Percentiles rank a stretch among this genome's conserved stretches.
Conservation (phyloP, 148 eudicot genomes). For the Oxyria digyna region DNA sequence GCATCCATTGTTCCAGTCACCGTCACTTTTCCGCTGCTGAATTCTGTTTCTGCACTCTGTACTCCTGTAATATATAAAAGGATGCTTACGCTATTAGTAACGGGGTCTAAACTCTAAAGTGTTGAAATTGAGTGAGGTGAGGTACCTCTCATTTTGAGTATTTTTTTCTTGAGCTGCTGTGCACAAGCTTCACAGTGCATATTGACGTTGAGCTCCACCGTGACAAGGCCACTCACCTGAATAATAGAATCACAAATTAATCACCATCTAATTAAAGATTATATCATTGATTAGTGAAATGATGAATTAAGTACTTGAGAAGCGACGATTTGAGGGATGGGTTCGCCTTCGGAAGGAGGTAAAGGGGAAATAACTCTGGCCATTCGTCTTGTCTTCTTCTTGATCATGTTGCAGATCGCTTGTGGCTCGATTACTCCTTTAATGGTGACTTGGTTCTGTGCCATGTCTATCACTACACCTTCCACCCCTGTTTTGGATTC, state of each 20-base stretch:
- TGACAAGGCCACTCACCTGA: conserved; percentile 63
- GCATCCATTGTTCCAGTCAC: conserved; percentile 93
- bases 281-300: neutral
- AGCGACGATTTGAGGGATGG: conserved; percentile 58
- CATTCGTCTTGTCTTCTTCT: conserved; percentile 65
- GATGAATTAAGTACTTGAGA: conserved; percentile 46
- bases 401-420: conserved; percentile 50
- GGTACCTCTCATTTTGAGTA: conserved; percentile 88
- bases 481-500: conserved; percentile 58
- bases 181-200: conserved; percentile 99
- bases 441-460: conserved; percentile 58
- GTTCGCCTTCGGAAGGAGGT: conserved; percentile 72
- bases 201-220: conserved; percentile 84
- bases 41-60: conserved; percentile 61
- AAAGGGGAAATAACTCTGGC: conserved; percentile 77
- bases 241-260: neutral
- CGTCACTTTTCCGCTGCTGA: conserved; percentile 56
- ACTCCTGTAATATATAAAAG: conserved; percentile 44
- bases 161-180: conserved; percentile 75
- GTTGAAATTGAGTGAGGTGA: too few species aligned
- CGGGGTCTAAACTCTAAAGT: too few species aligned
- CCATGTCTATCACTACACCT: conserved; percentile 63
- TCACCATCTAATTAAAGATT: neutral
- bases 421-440: conserved; percentile 85
- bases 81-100: too few species aligned